A percentile compares a stretch with the other conserved stretches of the same genome.
Conservation (phyloP, 192 early-diverging fungal species). For the Entophlyctis luteolus region DNA sequence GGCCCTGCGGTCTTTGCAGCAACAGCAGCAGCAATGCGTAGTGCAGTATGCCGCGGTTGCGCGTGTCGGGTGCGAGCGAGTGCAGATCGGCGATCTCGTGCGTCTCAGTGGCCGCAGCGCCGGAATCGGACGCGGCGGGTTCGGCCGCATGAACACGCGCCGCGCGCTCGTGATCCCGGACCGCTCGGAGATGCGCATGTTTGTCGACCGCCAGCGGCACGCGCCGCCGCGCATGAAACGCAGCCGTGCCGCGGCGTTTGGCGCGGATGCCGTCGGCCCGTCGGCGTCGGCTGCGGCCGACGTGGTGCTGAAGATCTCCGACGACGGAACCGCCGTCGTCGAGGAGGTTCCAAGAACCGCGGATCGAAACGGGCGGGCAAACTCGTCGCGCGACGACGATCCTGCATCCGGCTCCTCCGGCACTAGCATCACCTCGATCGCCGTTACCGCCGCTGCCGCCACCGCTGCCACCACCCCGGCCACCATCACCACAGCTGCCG, state of each 20-base stretch:
- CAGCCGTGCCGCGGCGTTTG: neutral
- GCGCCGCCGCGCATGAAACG: neutral
- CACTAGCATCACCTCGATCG: neutral
- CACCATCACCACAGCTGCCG: neutral
- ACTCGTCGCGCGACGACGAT: neutral
- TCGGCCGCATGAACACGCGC: neutral
- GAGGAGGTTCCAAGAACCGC: neutral
- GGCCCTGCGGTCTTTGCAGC: no score
- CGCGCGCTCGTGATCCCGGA: neutral
- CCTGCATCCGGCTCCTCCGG: neutral
- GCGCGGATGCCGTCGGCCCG: neutral
- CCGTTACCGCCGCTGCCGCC: neutral
- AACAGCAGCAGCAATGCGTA: no score
- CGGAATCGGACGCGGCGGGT: neutral
- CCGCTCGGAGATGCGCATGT: neutral
- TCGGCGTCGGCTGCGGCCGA: neutral
- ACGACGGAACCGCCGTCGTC: neutral
- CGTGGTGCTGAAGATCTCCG: neutral
- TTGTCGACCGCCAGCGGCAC: neutral
- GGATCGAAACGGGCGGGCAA: no score
- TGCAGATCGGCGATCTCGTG: slow-evolving; percentile 20
- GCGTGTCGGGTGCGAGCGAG: slow-evolving; percentile 10
- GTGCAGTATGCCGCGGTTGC: neutral
- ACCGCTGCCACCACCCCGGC: neutral
- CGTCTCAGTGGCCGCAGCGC: neutral